Percentiles rank a stretch among this genome's conserved stretches.
Evolutionary conservation across 768 basidiomycete species (phyloP).

Genomic region (Trametes gibbosa): DNA sequence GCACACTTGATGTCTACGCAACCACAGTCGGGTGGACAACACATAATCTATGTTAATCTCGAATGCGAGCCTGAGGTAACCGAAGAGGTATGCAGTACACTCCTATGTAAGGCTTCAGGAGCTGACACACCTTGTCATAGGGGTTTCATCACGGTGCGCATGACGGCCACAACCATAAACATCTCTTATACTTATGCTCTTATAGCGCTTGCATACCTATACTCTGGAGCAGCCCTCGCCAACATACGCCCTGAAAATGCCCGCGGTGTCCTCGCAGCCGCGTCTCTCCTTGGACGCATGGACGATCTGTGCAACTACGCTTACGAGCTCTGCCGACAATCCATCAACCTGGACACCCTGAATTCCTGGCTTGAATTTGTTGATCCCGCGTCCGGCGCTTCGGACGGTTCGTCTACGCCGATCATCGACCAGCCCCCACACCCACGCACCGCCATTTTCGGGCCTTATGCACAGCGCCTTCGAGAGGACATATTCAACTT

Average conservation of each 20-base stretch:
- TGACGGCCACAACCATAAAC: not conserved
- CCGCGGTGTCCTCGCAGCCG: slow-evolving; percentile 81
- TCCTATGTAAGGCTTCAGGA: slow-evolving; percentile 9
- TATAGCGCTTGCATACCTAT: slow-evolving; percentile 75
- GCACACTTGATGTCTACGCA: slow-evolving; percentile 86
- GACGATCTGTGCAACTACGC: slow-evolving; percentile 79
- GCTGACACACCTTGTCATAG: slow-evolving; percentile 32
- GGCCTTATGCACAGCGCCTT: slow-evolving; percentile 71
- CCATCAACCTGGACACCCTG: slow-evolving; percentile 74
- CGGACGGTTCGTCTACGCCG: slow-evolving; percentile 52
- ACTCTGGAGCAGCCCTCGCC: slow-evolving; percentile 68
- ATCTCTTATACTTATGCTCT: not conserved
- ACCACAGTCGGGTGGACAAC: slow-evolving; percentile 61
- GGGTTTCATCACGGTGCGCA: slow-evolving; percentile 43
- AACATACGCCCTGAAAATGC: slow-evolving; percentile 76
- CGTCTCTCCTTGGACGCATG: slow-evolving; percentile 84
- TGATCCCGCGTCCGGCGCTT: slow-evolving; percentile 48
- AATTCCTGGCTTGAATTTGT: slow-evolving; percentile 76
- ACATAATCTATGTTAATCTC: slow-evolving; percentile 70
- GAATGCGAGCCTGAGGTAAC: slow-evolving; percentile 81
- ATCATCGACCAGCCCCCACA: slow-evolving; percentile 25
- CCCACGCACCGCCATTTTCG: slow-evolving; percentile 59
- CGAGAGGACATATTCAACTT: slow-evolving; percentile 78
- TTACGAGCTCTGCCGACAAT: slow-evolving; percentile 73
- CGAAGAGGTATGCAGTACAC: slow-evolving; percentile 51